phyloP scores from a whole-genome alignment of 495 filamentous ascomycete species.

The Cercophora newfieldiana region DNA sequence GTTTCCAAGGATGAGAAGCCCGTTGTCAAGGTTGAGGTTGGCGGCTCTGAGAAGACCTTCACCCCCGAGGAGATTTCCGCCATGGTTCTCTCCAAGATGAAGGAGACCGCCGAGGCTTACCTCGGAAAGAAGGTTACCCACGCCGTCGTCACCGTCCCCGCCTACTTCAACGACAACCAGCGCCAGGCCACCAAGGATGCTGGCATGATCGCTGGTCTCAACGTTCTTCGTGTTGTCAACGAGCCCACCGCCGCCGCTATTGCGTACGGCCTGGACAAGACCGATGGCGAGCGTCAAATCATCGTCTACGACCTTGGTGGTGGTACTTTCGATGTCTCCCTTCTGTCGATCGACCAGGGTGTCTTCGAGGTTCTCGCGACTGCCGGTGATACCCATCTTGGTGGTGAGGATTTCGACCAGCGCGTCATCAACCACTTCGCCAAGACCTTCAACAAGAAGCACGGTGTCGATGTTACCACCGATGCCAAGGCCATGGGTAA shows the following conservation, averaged over 20 bases:
- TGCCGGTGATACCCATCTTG: slow-evolving; percentile 98
- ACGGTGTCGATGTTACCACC: slow-evolving; percentile 87
- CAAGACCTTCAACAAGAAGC: slow-evolving; percentile 99
- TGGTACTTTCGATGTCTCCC: slow-evolving; percentile 99
- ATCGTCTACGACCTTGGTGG: slow-evolving; percentile 98
- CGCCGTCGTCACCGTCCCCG: slow-evolving; percentile 95
- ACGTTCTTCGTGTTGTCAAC: slow-evolving; percentile 97
- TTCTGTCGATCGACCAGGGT: slow-evolving; percentile 93
- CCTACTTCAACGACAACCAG: slow-evolving; percentile 99
- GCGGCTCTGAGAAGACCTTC: slow-evolving; percentile 71
- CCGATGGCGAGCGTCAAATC: slow-evolving; percentile 82
- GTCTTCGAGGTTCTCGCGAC: slow-evolving; percentile 98
- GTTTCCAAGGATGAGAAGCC: slow-evolving; percentile 81
- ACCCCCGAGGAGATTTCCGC: slow-evolving; percentile 86
- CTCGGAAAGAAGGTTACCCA: slow-evolving; percentile 94
- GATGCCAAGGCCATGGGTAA: slow-evolving; percentile 99
- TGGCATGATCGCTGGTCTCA: slow-evolving; percentile 89
- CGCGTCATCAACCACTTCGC: slow-evolving; percentile 95
- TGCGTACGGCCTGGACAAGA: slow-evolving; percentile 87
- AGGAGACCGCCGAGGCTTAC: slow-evolving; percentile 92
- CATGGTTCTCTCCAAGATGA: slow-evolving; percentile 93
- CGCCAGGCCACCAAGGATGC: slow-evolving; percentile 98
- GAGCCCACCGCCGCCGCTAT: slow-evolving; percentile 88
- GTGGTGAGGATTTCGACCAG: slow-evolving; percentile 99
- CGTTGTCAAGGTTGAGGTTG: slow-evolving; percentile 72